Evolutionary conservation across 2,329 filamentous ascomycete species (phyloP).

Genomic region (Talaromyces sp.): DNA sequence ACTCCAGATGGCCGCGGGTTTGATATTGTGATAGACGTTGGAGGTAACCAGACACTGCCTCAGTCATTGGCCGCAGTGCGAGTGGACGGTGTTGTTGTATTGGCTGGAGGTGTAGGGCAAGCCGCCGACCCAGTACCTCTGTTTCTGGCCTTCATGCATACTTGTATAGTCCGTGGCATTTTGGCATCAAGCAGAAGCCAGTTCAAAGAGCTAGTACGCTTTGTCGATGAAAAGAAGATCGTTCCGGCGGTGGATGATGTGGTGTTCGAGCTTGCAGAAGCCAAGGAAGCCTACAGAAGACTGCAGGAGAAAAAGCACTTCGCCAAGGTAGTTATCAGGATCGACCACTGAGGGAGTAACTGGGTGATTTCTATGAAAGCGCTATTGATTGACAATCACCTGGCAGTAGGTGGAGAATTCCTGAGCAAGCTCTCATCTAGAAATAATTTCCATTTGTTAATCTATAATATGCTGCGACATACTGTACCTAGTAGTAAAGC

Average conservation of each 20-base stretch:
- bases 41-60: slow-evolving; percentile 35
- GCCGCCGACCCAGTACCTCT: background rate
- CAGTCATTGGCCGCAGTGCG: slow-evolving; percentile 35
- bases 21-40: slow-evolving; percentile 36
- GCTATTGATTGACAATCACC: background rate
- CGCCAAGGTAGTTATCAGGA: slow-evolving; percentile 30
- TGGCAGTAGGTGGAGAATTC: too few relatives aligned
- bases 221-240: slow-evolving; percentile 19
- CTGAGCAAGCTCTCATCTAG: too few relatives aligned
- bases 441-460: too few relatives aligned
- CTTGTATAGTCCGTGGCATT: slow-evolving; percentile 30
- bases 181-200: slow-evolving; percentile 29
- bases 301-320: slow-evolving; percentile 24
- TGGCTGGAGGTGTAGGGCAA: slow-evolving; percentile 24
- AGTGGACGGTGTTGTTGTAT: slow-evolving; percentile 33
- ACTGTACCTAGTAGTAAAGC: background rate
- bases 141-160: slow-evolving; percentile 16
- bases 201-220: slow-evolving; percentile 28
- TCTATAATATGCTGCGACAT: too few relatives aligned
- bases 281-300: slow-evolving; percentile 21
- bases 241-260: slow-evolving; percentile 26
- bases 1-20: slow-evolving; percentile 34
- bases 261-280: slow-evolving; percentile 24
- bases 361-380: background rate
- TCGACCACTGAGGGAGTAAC: background rate